A percentile compares a stretch with the other conserved stretches of the same genome.
Conservation (phyloP, 306 rosid species). For the Inga leiocalycina region DNA sequence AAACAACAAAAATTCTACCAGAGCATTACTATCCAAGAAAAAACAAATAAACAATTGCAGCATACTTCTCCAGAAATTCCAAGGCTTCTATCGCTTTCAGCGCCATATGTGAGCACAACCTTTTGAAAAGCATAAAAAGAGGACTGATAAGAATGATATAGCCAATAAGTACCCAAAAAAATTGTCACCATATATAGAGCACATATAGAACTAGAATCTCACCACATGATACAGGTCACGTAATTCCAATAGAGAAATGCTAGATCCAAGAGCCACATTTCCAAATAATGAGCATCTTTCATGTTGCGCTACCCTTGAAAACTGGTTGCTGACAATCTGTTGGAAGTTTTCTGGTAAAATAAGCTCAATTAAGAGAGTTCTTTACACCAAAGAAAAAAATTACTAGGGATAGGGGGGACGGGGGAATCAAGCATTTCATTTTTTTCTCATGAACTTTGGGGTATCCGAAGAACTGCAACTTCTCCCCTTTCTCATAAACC, state of each 20-base stretch:
- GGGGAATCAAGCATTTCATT: neutral
- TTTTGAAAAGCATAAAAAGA: constrained; percentile 40
- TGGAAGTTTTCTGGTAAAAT: constrained; percentile 63
- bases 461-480: neutral
- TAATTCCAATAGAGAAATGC: constrained; percentile 69
- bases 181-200: constrained; percentile 25
- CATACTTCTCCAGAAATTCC: constrained; percentile 91
- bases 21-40: constrained; percentile 24
- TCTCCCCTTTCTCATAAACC: neutral
- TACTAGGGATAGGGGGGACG: neutral
- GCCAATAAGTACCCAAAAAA: neutral
- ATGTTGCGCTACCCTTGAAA: constrained; percentile 67
- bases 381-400: constrained; percentile 15
- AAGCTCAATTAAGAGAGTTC: constrained; percentile 47
- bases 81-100: constrained; percentile 90
- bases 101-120: constrained; percentile 96
- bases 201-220: constrained; percentile 42
- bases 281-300: constrained; percentile 76
- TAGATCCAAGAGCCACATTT: constrained; percentile 72
- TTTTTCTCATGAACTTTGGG: neutral
- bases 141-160: constrained; percentile 33
- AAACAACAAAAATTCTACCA: constrained; percentile 17
- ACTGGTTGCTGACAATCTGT: constrained; percentile 88
- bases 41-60: constrained; percentile 14
- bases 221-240: constrained; percentile 79